Evolutionary conservation across 2,329 filamentous ascomycete species (phyloP), one percentile per base, ranked within the genome.

Genomic region (Trichoderma koningii): DNA sequence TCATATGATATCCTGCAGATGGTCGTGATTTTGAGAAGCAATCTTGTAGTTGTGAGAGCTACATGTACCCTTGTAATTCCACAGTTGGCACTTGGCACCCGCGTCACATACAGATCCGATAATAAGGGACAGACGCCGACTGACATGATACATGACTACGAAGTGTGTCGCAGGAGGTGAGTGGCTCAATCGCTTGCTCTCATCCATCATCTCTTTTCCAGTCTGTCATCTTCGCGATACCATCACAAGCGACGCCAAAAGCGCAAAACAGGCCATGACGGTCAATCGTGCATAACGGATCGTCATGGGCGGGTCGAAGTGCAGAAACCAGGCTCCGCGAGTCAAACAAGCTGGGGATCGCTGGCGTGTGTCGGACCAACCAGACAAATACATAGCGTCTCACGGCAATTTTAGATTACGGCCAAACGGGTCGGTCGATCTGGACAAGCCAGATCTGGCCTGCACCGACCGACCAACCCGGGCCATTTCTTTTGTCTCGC

Each of bases 371-470:
- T 38, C 30, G 21, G 44, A 55, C 64, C 64, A 65, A 65, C 64
- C 56, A 65, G 56, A 61, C 51, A 34, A 65, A 59, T 65, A 34
- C 62, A 59, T 65, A 65, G 64, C 64, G 64, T 65, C 56, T 65
- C 64, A 65, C 56, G 64, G 64, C 64, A 62, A 65, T 65, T 65
- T 64, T 65, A 62, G 57, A 59, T 60, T 59, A 53, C 51, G 55
- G 44, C 50, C 55, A 65, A 65, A 57, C 64, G 64, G 64, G 56
- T 63, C 64, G 64, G 56, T 63, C 64, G 64, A 65, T 65, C 63
- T 57, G 55, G 60, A 65, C 55, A 65, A 55, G 55, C 47, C 51
- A 64, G 61, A 64, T 56, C 64, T 59, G 64, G 52, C 47, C 47
- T 65, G 64, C 50, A 56, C 61, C 61, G 10, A 34, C 30, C 34